phyloP scores from a whole-genome alignment of 2,329 filamentous ascomycete genomes.

The Aspergillus melleus region DNA sequence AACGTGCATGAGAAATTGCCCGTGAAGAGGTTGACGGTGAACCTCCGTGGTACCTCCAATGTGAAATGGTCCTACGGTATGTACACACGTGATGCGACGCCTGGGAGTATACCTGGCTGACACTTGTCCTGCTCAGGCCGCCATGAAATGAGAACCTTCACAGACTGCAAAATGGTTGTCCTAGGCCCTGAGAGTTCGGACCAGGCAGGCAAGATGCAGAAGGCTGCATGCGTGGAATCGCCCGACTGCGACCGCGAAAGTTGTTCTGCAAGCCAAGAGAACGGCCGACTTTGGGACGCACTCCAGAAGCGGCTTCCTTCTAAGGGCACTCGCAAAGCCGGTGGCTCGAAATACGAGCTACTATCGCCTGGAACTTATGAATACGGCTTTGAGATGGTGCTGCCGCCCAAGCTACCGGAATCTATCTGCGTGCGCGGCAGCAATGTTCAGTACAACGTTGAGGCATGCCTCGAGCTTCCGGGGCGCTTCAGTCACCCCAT shows the following conservation, averaged over 20 bases:
- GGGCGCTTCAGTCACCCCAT: constrained; percentile 6
- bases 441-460: constrained; percentile 13
- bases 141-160: constrained; percentile 9
- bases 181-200: constrained; percentile 3
- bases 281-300: constrained; percentile 6
- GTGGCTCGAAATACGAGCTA: background rate
- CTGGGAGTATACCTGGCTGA: background rate
- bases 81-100: background rate
- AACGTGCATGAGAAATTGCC: constrained; percentile 7
- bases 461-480: constrained; percentile 10
- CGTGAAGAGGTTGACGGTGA: constrained; percentile 11
- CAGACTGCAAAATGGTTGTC: constrained; percentile 9
- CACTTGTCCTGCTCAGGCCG: constrained; percentile 5
- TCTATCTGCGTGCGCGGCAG: constrained; percentile 12
- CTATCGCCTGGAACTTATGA: constrained; percentile 11
- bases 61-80: constrained; percentile 17
- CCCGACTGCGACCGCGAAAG: background rate
- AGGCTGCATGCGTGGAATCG: background rate
- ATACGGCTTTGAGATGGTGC: constrained; percentile 17
- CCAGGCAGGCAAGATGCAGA: background rate
- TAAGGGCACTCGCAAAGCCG: background rate
- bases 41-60: constrained; percentile 11
- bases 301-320: constrained; percentile 1
- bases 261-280: background rate
- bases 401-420: constrained; percentile 14